Conservation (phyloP, 2,329 filamentous ascomycete species). For the Beauveria asiatica region DNA sequence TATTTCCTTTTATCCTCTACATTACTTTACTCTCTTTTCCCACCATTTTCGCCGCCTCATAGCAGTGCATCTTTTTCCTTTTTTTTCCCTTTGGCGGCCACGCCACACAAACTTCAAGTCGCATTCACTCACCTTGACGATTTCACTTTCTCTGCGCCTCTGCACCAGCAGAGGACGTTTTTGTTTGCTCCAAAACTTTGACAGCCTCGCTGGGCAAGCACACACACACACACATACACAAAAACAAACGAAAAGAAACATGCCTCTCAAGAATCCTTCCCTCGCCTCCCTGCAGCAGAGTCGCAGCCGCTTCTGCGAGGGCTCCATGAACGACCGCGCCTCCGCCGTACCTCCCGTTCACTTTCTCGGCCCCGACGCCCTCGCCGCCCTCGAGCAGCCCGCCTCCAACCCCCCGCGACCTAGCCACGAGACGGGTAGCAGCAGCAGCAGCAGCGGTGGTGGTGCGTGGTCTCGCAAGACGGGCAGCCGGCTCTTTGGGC, state of each 20-base stretch:
- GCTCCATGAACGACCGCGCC: slow-evolving; percentile 75
- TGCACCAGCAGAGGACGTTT: no score
- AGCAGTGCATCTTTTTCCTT: no score
- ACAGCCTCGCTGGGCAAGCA: no score
- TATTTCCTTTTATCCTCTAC: no score
- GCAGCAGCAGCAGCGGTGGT: slow-evolving; percentile 13
- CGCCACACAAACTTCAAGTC: no score
- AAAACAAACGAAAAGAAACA: not conserved
- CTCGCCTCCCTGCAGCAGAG: slow-evolving; percentile 25
- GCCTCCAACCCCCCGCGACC: not conserved
- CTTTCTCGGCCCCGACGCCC: slow-evolving; percentile 45
- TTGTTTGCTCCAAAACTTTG: not conserved
- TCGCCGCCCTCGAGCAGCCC: slow-evolving; percentile 23
- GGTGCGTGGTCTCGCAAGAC: not conserved
- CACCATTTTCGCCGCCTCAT: no score
- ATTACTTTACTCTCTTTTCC: no score
- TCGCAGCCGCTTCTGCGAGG: slow-evolving; percentile 60
- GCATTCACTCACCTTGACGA: no score
- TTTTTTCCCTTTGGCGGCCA: no score
- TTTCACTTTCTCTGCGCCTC: no score
- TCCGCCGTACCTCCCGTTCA: slow-evolving; percentile 62
- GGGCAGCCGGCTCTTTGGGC: slow-evolving; percentile 22
- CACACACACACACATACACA: not conserved
- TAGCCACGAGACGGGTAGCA: not conserved
- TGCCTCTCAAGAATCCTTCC: slow-evolving; percentile 19